Conservation (phyloP, 345 rosid species). For the Abelmoschus esculentus region DNA sequence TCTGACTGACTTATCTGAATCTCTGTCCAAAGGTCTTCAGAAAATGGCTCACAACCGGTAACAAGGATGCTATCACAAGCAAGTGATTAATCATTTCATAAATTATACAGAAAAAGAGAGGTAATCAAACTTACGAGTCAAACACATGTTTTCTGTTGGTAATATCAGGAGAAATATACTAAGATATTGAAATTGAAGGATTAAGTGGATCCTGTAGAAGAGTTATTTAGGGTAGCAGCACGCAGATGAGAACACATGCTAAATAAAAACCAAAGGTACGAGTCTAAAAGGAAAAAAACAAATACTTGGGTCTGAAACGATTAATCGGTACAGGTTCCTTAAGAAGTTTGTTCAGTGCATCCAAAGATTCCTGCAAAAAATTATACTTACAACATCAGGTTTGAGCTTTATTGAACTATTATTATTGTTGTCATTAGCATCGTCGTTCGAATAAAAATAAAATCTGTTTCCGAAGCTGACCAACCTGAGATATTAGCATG, state of each 20-base stretch:
- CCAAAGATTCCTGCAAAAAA: conserved; percentile 69
- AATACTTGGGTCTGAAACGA: conserved; percentile 88
- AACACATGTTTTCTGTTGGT: not conserved
- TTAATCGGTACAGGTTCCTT: conserved; percentile 74
- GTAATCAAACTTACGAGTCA: not conserved
- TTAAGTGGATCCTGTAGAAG: not conserved
- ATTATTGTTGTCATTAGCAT: not conserved
- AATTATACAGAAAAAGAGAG: not conserved
- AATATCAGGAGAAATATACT: not conserved
- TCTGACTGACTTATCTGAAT: conserved; percentile 18
- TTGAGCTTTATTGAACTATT: not conserved
- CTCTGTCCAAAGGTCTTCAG: conserved; percentile 85
- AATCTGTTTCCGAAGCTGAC: conserved; percentile 4
- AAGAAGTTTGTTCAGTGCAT: conserved; percentile 58
- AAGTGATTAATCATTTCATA: not conserved
- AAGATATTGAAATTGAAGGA: not conserved
- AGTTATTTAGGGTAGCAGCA: too few species aligned
- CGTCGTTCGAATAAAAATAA: not conserved
- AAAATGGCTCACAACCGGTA: conserved; percentile 71
- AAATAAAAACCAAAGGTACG: not conserved
- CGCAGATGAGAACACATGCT: not conserved
- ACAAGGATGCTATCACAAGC: conserved; percentile 57
- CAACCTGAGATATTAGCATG: conserved; percentile 72
- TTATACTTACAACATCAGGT: not conserved
- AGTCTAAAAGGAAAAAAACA: not conserved